These are phyloP conservation scores for Solanum hybrid DNA, from an alignment of 305 asterid genomes.

Conservation along the genomic window DNA sequence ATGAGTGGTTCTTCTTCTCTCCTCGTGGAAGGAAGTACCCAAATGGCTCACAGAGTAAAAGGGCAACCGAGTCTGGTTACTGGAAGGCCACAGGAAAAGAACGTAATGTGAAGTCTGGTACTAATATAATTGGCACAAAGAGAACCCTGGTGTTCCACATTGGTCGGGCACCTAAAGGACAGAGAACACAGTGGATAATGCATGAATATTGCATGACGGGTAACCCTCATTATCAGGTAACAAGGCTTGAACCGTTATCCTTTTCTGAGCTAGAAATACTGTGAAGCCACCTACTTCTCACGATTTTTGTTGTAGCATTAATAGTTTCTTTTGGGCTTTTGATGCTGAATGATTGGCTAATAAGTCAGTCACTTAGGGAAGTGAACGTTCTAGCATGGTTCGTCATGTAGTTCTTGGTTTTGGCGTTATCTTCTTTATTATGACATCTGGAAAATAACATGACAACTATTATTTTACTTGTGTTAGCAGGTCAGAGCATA, in stretches of 20 bases:
- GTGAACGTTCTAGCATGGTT: background rate
- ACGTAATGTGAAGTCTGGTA: constrained; percentile 62
- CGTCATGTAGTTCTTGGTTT: background rate
- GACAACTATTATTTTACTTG: background rate
- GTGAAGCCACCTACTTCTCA: background rate
- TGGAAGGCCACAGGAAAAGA: constrained; percentile 97
- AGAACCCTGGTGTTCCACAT: constrained; percentile 83
- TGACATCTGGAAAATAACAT: background rate
- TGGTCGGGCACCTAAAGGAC: constrained; percentile 86
- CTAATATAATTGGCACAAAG: constrained; percentile 60
- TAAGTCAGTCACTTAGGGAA: background rate
- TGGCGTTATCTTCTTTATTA: background rate
- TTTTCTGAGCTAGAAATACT: background rate
- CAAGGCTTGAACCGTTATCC: background rate
- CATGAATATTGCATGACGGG: constrained; percentile 49
- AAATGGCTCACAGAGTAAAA: constrained; percentile 78
- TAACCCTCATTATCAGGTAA: background rate
- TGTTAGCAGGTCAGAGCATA: background rate
- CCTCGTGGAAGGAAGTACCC: constrained; percentile 87
- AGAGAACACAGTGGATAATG: constrained; percentile 92
- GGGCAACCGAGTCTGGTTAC: constrained; percentile 74
- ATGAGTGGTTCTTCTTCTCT: constrained; percentile 85
- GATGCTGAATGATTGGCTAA: background rate
- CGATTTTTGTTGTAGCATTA: background rate
- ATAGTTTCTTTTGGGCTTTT: background rate